phyloP scores from a whole-genome alignment of 129 eudicot species.

The Deinandra increscens region DNA sequence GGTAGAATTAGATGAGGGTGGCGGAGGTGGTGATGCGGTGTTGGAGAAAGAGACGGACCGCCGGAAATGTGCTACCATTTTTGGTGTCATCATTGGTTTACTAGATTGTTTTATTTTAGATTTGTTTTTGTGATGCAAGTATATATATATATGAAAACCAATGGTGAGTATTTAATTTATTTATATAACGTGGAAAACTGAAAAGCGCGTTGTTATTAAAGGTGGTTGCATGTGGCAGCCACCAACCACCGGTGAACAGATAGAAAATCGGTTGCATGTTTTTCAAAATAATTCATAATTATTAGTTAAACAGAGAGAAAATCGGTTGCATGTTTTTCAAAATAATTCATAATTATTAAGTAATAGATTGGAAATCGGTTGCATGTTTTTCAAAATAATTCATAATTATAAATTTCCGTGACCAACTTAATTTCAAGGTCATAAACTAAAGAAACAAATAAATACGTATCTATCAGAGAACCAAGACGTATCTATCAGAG shows the following conservation, averaged over 20 bases:
- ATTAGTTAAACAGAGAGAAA: too few relatives aligned
- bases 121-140: neutral
- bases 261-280: too few relatives aligned
- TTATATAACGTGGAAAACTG: constrained; percentile 27
- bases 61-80: constrained; percentile 65
- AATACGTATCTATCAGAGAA: too few relatives aligned
- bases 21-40: constrained; percentile 39
- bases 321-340: too few relatives aligned
- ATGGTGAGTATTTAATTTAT: neutral
- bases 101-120: neutral
- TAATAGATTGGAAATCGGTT: too few relatives aligned
- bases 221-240: constrained; percentile 29
- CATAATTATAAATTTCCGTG: too few relatives aligned
- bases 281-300: too few relatives aligned
- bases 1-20: constrained; percentile 13
- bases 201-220: constrained; percentile 36
- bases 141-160: too few relatives aligned
- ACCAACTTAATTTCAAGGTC: too few relatives aligned
- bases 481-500: too few relatives aligned
- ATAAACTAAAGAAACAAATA: too few relatives aligned
- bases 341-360: too few relatives aligned
- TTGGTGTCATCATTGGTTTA: constrained; percentile 43
- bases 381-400: constrained; percentile 24
- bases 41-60: constrained; percentile 57
- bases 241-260: constrained; percentile 12